Evolutionary conservation across 768 basidiomycete species (phyloP), one percentile per base, ranked within the genome.

Genomic region (Xerocomellus intermedius): DNA sequence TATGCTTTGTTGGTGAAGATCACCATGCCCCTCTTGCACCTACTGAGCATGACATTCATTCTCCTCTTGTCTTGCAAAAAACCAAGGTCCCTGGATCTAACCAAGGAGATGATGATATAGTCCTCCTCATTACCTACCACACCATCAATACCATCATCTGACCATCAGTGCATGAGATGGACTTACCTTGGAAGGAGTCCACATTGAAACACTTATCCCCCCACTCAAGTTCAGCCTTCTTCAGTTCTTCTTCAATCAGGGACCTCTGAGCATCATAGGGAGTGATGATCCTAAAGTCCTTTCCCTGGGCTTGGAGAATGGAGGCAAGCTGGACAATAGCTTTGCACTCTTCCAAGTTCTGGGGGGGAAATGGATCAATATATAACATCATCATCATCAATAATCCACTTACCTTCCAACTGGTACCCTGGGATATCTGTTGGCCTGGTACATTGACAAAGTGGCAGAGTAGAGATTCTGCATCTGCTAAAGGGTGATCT

Each of bases 11-110:
- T 88, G 21, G 85, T 77, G 48, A 86, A 75, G 60, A 94, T 86
- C 54, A 84, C 83, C 89, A 93, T 92, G 30, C 84, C 86, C 47
- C 72, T 76, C 67, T 87, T 86, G 77, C 86, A 91, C 36, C 91
- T 82, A 44, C 84, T 86, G 8, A 93, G 83, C 89, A 94, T 91
- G 54, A 94, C 91, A 84, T 94, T 93, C 50, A 87, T 86, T 17
- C 91, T 79, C 28, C 86, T 79, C 10, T 77, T 59, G 62, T 84
- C 84, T 14, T 69, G 64, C 33, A 94, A 74, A 59, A 94, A 94
- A 5, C 91, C 91, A 44, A 86, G 73, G 4, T 75, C 78, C 33
- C 70, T 71, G 0, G 87, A 79, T 24, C 89, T 78, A 6, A 89
- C 88, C 16, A 88, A 58, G 8, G 89, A 91, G 44, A 91, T 78